These are phyloP conservation scores for Huntiella abstrusa DNA, from an alignment of 2,329 filamentous ascomycete species.

Conservation along the genomic window DNA sequence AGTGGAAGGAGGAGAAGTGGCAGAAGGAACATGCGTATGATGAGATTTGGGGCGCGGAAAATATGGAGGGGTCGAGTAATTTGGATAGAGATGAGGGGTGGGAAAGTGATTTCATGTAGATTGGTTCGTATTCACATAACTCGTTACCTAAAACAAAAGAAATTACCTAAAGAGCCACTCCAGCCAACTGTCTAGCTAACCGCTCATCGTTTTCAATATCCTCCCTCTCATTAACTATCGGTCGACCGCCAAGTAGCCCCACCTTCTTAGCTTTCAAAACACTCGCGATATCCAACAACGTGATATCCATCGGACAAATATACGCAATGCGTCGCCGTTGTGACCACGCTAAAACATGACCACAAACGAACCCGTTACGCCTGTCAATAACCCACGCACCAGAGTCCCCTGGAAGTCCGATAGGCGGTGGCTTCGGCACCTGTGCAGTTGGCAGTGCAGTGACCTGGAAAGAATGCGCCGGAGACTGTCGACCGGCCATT, in stretches of 20 bases:
- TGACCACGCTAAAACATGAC: constrained; percentile 80
- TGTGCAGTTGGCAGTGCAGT: constrained; percentile 13
- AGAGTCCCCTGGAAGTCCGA: constrained; percentile 68
- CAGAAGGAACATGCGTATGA: constrained; percentile 98
- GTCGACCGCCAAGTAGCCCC: constrained; percentile 45
- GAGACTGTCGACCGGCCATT: constrained; percentile 65
- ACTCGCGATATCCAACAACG: constrained; percentile 68
- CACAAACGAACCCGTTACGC: constrained; percentile 59
- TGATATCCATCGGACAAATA: constrained; percentile 85
- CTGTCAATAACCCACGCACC: constrained; percentile 86
- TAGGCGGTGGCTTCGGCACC: constrained; percentile 16
- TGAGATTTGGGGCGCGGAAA: constrained; percentile 70
- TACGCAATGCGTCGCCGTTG: constrained; percentile 66
- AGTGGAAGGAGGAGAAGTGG: constrained; percentile 76
- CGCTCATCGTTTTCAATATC: neutral
- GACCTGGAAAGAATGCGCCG: constrained; percentile 52
- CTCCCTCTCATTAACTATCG: constrained; percentile 19
- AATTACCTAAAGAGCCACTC: neutral
- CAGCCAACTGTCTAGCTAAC: constrained; percentile 3
- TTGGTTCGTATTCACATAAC: constrained; percentile 13
- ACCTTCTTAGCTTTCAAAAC: constrained; percentile 54
- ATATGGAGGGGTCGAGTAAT: constrained; percentile 61
- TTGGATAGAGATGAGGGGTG: constrained; percentile 62
- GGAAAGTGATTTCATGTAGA: constrained; percentile 81
- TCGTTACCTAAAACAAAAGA: neutral